These are phyloP conservation scores for Chlamydomonas eustigma DNA, from an alignment of 139 green algal genomes.

Conservation along the genomic window DNA sequence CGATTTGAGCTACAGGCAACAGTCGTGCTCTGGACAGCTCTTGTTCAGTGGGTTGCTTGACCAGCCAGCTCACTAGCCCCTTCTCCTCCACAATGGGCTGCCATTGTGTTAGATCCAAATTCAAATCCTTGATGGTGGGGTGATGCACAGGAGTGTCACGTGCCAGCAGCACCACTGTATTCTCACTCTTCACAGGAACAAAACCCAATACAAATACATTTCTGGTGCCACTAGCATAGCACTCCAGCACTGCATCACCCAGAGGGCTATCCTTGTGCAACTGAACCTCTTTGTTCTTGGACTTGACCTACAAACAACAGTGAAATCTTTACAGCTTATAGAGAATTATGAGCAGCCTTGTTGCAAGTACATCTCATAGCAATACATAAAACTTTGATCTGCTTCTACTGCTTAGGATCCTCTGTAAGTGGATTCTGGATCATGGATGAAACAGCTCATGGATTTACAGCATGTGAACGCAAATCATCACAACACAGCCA, in stretches of 20 bases:
- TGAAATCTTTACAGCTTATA: neutral
- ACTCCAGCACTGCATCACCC: slow-evolving; percentile 93
- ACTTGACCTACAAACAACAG: slow-evolving; percentile 25
- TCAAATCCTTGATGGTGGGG: slow-evolving; percentile 64
- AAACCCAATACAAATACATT: slow-evolving; percentile 98
- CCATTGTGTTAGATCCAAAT: slow-evolving; percentile 73
- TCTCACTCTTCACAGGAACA: slow-evolving; percentile 73
- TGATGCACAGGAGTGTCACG: slow-evolving; percentile 71
- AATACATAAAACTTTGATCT: too few species aligned
- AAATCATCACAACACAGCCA: too few species aligned
- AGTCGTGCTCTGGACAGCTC: slow-evolving; percentile 67
- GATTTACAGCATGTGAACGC: too few species aligned
- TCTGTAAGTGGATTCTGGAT: too few species aligned
- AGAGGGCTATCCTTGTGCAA: slow-evolving; percentile 91
- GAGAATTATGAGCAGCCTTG: neutral
- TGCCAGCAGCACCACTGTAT: slow-evolving; percentile 89
- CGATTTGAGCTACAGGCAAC: slow-evolving; percentile 62
- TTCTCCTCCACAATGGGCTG: slow-evolving; percentile 84
- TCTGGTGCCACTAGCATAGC: slow-evolving; percentile 83
- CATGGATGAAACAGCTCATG: too few species aligned
- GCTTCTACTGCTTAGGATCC: too few species aligned
- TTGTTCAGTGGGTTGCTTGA: slow-evolving; percentile 71
- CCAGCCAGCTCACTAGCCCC: slow-evolving; percentile 71
- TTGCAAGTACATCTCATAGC: too few species aligned
- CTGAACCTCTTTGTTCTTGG: slow-evolving; percentile 33